Evolutionary conservation across 208 protist genomes (phyloP).

Genomic region (Porcisia hertigi): DNA sequence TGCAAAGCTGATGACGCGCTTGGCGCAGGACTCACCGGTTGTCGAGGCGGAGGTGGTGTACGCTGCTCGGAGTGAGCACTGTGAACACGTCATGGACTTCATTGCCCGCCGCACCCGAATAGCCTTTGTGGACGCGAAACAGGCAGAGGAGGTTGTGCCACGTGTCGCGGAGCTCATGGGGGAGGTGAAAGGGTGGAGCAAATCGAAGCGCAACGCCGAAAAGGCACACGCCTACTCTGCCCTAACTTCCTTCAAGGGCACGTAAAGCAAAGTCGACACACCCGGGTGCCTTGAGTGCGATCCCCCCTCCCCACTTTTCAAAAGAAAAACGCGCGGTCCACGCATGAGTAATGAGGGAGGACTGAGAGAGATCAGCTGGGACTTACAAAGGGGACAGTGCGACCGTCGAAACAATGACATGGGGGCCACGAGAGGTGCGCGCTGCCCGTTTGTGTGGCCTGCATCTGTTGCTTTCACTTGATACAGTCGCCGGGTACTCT

Average conservation of each 20-base stretch:
- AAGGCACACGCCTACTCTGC: slow-evolving; percentile 50
- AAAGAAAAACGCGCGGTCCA: too few relatives aligned
- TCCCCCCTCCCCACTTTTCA: too few relatives aligned
- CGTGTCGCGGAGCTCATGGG: slow-evolving; percentile 90
- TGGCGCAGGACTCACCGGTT: slow-evolving; percentile 61
- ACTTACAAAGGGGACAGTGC: neutral
- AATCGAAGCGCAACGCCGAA: slow-evolving; percentile 47
- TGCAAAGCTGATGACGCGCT: slow-evolving; percentile 38
- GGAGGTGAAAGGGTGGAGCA: slow-evolving; percentile 74
- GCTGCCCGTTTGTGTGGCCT: too few relatives aligned
- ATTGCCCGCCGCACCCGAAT: slow-evolving; percentile 91
- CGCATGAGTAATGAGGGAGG: neutral
- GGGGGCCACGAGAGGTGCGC: neutral
- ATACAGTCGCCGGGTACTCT: neutral
- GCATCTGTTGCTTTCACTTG: neutral
- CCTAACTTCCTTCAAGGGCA: slow-evolving; percentile 50
- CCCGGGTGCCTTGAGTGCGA: neutral
- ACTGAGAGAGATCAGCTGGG: neutral
- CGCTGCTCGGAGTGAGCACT: slow-evolving; percentile 82
- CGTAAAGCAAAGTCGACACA: neutral
- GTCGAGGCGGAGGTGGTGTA: slow-evolving; percentile 92
- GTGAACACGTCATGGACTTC: slow-evolving; percentile 89
- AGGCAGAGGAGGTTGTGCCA: slow-evolving; percentile 67
- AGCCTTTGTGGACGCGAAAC: slow-evolving; percentile 82
- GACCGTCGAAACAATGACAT: too few relatives aligned